Percentiles rank a stretch among this genome's conserved stretches.
Evolutionary conservation across 2,329 filamentous ascomycete species (phyloP).

Genomic region (Botryotinia globosa): DNA sequence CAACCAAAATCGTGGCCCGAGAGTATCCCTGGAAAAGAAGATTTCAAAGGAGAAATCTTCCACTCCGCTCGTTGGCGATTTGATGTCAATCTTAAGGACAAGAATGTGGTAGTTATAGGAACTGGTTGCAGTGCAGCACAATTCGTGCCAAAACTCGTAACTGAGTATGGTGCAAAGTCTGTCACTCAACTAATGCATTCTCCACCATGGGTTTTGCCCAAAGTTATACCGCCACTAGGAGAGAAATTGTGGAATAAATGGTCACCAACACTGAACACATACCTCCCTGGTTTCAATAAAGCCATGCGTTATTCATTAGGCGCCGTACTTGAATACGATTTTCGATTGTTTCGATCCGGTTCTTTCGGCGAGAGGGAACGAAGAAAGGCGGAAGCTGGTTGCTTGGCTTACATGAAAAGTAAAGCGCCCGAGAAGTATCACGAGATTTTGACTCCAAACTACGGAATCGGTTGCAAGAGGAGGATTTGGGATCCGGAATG

Average conservation of each 20-base stretch:
- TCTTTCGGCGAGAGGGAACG: slow-evolving; percentile 43
- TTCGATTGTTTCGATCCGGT: slow-evolving; percentile 47
- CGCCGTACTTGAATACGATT: slow-evolving; percentile 43
- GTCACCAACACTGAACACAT: slow-evolving; percentile 44
- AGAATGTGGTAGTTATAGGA: slow-evolving; percentile 56
- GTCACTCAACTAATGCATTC: slow-evolving; percentile 59
- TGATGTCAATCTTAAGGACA: slow-evolving; percentile 50
- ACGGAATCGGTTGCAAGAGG: slow-evolving; percentile 55
- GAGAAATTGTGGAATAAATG: slow-evolving; percentile 47
- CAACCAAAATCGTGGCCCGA: slow-evolving; percentile 52
- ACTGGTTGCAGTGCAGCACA: slow-evolving; percentile 58
- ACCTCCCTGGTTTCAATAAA: slow-evolving; percentile 48
- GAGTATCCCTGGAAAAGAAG: slow-evolving; percentile 50
- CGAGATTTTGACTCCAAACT: slow-evolving; percentile 56
- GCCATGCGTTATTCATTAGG: slow-evolving; percentile 45
- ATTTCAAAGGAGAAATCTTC: slow-evolving; percentile 54
- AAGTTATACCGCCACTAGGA: slow-evolving; percentile 39
- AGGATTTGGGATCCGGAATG: slow-evolving; percentile 53
- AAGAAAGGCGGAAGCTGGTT: slow-evolving; percentile 42
- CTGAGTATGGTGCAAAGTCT: slow-evolving; percentile 47
- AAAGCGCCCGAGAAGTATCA: slow-evolving; percentile 54
- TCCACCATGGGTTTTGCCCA: slow-evolving; percentile 54
- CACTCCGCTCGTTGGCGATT: slow-evolving; percentile 57
- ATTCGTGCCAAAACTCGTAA: slow-evolving; percentile 50
- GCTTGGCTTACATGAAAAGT: slow-evolving; percentile 47